Evolutionary conservation across 805 yeast genomes (phyloP).

Genomic region (Lachancea waltii): DNA sequence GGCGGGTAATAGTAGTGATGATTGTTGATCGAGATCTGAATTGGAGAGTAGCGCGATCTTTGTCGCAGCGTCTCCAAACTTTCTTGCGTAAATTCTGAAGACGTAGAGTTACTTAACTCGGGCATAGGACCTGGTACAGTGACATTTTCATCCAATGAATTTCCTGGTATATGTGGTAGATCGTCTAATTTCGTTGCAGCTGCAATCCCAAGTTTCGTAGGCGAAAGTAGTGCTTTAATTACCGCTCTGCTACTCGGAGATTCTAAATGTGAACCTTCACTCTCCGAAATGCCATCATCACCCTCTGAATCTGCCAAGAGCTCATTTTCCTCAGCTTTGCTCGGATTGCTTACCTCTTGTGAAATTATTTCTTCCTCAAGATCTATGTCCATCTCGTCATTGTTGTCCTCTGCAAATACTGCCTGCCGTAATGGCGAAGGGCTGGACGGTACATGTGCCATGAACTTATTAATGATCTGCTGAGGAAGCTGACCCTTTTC

Average conservation of each 20-base stretch:
- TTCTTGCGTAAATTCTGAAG: not conserved
- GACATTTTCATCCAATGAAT: not conserved
- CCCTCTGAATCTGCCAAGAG: slow-evolving; percentile 10
- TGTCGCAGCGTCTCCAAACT: slow-evolving; percentile 13
- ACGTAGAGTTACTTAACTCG: not conserved
- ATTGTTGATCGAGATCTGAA: slow-evolving; percentile 27
- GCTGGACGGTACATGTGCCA: slow-evolving; percentile 15
- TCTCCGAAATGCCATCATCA: too few relatives aligned
- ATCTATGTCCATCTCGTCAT: slow-evolving; percentile 20
- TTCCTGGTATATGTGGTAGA: slow-evolving; percentile 4
- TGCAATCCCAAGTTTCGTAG: slow-evolving; percentile 27
- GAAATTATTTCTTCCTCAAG: not conserved
- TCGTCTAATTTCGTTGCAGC: slow-evolving; percentile 23
- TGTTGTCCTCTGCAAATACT: slow-evolving; percentile 10
- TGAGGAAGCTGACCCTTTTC: slow-evolving; percentile 11
- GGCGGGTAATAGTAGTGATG: slow-evolving; percentile 20
- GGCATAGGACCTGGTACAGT: not conserved
- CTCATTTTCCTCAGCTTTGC: slow-evolving; percentile 4
- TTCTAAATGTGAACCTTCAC: not conserved
- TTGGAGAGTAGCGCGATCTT: slow-evolving; percentile 15
- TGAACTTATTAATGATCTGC: slow-evolving; percentile 13
- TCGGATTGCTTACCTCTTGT: not conserved
- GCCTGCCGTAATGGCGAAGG: slow-evolving; percentile 17
- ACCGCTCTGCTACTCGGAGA: slow-evolving; percentile 13
- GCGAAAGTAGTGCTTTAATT: slow-evolving; percentile 23